Evolutionary conservation across 75 land plant species (phyloP).

Genomic region (Pseudotsuga menziesii): DNA sequence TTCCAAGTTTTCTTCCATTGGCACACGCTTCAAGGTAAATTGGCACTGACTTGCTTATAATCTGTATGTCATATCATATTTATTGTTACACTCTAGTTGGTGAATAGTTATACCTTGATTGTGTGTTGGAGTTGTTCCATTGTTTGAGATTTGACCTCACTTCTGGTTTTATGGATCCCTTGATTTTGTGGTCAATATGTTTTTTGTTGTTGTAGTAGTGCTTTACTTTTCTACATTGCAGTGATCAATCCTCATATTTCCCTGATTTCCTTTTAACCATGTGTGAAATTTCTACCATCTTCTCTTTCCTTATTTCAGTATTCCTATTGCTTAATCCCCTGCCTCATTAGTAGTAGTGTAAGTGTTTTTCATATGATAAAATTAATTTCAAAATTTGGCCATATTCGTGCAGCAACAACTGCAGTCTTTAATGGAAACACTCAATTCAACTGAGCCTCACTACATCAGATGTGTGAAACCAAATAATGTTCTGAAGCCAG

Average conservation of each 20-base stretch:
- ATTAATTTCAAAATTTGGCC: slow-evolving; percentile 2
- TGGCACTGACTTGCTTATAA: background rate
- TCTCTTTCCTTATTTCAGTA: no score
- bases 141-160: background rate
- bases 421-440: slow-evolving; percentile 74
- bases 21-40: slow-evolving; percentile 90
- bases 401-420: slow-evolving; percentile 64
- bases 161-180: background rate
- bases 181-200: background rate
- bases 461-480: slow-evolving; percentile 90
- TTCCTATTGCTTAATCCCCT: background rate
- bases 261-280: no score
- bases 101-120: background rate
- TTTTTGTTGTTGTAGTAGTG: background rate
- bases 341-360: background rate
- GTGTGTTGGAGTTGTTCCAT: no score
- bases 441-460: slow-evolving; percentile 75
- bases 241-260: background rate
- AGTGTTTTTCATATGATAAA: background rate
- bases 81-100: background rate
- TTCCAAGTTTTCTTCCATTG: slow-evolving; percentile 97
- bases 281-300: no score
- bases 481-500: slow-evolving; percentile 74
- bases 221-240: background rate
- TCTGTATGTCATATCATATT: background rate